phyloP scores from a whole-genome alignment of 371 early-diverging fungal genomes.

The Dichotomocladium elegans region DNA sequence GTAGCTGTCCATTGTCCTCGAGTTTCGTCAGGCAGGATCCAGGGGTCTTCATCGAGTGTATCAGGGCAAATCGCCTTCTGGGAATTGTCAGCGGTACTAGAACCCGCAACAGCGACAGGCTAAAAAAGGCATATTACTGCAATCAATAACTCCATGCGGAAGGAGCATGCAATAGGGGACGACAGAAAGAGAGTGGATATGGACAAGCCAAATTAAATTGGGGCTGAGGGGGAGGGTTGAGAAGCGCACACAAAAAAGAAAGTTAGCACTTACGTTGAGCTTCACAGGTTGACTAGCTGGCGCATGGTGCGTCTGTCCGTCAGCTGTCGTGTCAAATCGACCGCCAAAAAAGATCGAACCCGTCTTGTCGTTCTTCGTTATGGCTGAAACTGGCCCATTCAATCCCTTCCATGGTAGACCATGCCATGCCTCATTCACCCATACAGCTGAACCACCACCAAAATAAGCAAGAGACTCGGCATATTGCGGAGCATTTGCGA shows the following conservation, averaged over 20 bases:
- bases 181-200: neutral
- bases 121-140: slow-evolving; percentile 9
- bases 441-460: slow-evolving; percentile 56
- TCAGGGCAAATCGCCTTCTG: slow-evolving; percentile 45
- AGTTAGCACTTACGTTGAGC: slow-evolving; percentile 22
- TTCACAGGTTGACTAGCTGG: slow-evolving; percentile 42
- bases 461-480: slow-evolving; percentile 37
- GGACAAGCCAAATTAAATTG: slow-evolving; percentile 1
- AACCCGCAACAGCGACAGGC: slow-evolving; percentile 20
- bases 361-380: slow-evolving; percentile 16
- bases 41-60: slow-evolving; percentile 33
- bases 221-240: neutral
- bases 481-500: slow-evolving; percentile 19
- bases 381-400: slow-evolving; percentile 46
- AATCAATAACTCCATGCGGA: too few species aligned
- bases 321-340: slow-evolving; percentile 37
- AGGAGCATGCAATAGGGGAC: neutral
- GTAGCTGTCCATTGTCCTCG: slow-evolving; percentile 63
- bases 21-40: slow-evolving; percentile 63
- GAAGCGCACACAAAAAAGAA: slow-evolving; percentile 1
- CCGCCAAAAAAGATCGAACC: slow-evolving; percentile 36
- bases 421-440: slow-evolving; percentile 45
- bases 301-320: slow-evolving; percentile 32
- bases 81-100: slow-evolving; percentile 39
- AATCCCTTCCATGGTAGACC: slow-evolving; percentile 62